Percentiles rank a stretch among this genome's conserved stretches.
Evolutionary conservation across 768 basidiomycete species (phyloP).

Genomic region (Russula abietina): DNA sequence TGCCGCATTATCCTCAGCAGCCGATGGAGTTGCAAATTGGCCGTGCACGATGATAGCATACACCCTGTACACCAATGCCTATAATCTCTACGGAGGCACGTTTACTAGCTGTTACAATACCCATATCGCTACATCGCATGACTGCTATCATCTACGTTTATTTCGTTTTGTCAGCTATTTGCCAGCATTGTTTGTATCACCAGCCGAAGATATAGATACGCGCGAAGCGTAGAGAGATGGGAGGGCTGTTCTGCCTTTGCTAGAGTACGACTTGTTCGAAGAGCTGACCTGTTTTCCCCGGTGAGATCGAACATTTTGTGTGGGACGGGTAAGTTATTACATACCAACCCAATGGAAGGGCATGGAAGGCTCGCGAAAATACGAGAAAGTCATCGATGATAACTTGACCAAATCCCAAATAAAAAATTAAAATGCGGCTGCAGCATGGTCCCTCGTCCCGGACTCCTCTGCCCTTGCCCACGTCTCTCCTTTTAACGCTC

Average conservation of each 20-base stretch:
- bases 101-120: constrained; percentile 17
- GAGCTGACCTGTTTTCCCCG: background rate
- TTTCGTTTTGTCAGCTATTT: constrained; percentile 16
- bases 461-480: constrained; percentile 14
- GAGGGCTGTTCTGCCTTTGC: background rate
- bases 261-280: constrained; percentile 5
- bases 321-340: background rate
- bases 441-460: background rate
- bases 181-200: constrained; percentile 16
- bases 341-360: constrained; percentile 4
- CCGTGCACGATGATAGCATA: constrained; percentile 26
- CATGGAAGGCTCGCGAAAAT: constrained; percentile 25
- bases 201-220: constrained; percentile 3
- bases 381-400: background rate
- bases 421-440: constrained; percentile 9
- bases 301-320: background rate
- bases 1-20: constrained; percentile 26
- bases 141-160: constrained; percentile 23
- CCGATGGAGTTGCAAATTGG: constrained; percentile 33
- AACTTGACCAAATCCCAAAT: constrained; percentile 2
- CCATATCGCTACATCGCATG: constrained; percentile 20
- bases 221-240: background rate
- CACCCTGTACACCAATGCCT: background rate
- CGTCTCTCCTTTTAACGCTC: background rate
- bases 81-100: background rate